Percentiles rank a stretch among this genome's conserved stretches.
phyloP scores from a whole-genome alignment of 257 asterid species.

The Ilex aquifolium region DNA sequence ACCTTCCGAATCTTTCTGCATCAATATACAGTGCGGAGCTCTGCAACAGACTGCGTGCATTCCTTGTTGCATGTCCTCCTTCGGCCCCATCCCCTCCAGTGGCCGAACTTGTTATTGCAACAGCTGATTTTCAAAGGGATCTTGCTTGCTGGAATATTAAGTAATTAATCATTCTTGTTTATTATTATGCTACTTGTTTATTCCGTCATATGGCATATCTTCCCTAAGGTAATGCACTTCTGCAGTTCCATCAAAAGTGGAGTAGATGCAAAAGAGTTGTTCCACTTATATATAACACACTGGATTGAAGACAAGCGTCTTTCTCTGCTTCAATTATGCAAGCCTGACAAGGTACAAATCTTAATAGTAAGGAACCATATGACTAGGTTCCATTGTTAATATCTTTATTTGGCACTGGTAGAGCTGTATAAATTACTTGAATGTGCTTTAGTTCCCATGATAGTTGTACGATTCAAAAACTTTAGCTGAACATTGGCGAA shows the following conservation, averaged over 20 bases:
- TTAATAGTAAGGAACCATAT: no score
- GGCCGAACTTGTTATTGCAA: slow-evolving; percentile 66
- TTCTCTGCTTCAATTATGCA: slow-evolving; percentile 72
- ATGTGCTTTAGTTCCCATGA: no score
- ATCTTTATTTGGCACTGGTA: no score
- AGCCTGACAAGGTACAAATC: slow-evolving; percentile 65
- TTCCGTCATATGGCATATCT: not conserved
- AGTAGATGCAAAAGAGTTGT: slow-evolving; percentile 86
- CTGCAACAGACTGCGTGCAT: slow-evolving; percentile 58
- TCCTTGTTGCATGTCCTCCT: slow-evolving; percentile 86
- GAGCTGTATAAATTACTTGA: no score
- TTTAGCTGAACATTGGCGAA: no score
- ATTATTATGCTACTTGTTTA: slow-evolving; percentile 1
- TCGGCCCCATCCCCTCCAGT: slow-evolving; percentile 67
- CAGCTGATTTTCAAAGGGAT: slow-evolving; percentile 92
- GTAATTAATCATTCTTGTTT: slow-evolving; percentile 25
- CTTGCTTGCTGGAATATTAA: slow-evolving; percentile 71
- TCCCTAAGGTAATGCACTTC: slow-evolving; percentile 14
- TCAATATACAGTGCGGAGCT: slow-evolving; percentile 86
- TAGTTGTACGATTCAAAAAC: no score
- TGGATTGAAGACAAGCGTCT: slow-evolving; percentile 93
- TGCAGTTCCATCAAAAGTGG: slow-evolving; percentile 82
- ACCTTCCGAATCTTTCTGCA: slow-evolving; percentile 84
- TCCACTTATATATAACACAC: slow-evolving; percentile 55
- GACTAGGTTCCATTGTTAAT: no score